A percentile compares a stretch with the other conserved stretches of the same genome.
Conservation (phyloP, 805 yeast species). For the Osmozyma mogii region DNA sequence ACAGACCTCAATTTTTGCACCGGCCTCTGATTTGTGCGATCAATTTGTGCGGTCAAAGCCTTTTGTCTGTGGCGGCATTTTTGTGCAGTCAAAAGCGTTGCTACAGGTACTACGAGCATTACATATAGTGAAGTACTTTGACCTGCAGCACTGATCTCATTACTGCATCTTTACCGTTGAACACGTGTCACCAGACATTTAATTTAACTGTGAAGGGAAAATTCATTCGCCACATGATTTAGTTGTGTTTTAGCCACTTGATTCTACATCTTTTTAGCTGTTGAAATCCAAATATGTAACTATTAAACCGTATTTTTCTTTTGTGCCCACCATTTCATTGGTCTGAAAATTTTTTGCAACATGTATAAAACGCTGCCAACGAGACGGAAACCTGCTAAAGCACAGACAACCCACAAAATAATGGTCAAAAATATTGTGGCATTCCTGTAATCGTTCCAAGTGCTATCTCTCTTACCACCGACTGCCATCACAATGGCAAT, state of each 20-base stretch:
- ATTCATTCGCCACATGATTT: background rate
- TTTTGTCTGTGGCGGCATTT: too few species aligned
- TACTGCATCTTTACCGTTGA: background rate
- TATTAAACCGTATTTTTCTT: conserved; percentile 10
- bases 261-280: background rate
- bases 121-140: too few species aligned
- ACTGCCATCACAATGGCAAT: conserved; percentile 78
- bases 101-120: too few species aligned
- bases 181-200: background rate
- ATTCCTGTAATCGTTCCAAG: conserved; percentile 28
- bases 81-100: too few species aligned
- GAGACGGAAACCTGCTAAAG: conserved; percentile 77
- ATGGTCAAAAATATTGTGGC: conserved; percentile 70
- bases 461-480: conserved; percentile 54
- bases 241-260: background rate
- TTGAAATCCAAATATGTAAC: background rate
- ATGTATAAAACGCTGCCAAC: conserved; percentile 64
- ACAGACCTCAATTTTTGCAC: too few species aligned
- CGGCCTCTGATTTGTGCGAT: too few species aligned
- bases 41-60: too few species aligned
- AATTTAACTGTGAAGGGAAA: background rate
- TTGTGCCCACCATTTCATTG: conserved; percentile 32
- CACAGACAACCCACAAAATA: conserved; percentile 89
- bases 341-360: conserved; percentile 27
- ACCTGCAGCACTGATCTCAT: too few species aligned